Conservation (phyloP, 164 flowering plant genomes). For the Paratinospora sagittata region DNA sequence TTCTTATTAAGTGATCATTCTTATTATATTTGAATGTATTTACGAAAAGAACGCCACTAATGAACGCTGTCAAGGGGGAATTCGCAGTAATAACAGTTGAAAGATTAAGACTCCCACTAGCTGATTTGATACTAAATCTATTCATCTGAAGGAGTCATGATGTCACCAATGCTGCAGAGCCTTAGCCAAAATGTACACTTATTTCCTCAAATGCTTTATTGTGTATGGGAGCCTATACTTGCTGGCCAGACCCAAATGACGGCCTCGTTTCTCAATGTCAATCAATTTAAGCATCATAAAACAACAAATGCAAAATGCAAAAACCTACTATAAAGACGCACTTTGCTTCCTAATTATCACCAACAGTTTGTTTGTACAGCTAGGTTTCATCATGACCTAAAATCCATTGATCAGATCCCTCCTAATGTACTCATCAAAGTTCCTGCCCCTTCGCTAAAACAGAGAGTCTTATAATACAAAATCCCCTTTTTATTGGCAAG, state of each 20-base stretch:
- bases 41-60: too few relatives aligned
- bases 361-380: neutral
- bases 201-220: too few relatives aligned
- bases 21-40: too few relatives aligned
- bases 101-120: neutral
- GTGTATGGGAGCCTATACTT: neutral
- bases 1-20: too few relatives aligned
- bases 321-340: too few relatives aligned
- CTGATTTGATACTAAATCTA: neutral
- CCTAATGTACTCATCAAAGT: neutral
- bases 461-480: neutral
- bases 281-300: conserved; percentile 3
- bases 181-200: neutral
- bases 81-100: neutral
- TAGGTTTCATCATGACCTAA: neutral
- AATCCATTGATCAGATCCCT: neutral
- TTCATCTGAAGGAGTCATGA: neutral
- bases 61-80: neutral
- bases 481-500: neutral
- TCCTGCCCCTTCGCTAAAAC: neutral
- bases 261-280: neutral
- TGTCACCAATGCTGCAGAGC: too few relatives aligned
- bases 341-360: too few relatives aligned
- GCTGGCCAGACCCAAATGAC: neutral
- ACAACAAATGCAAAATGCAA: neutral